Evolutionary conservation across 1,284 basidiomycete species (phyloP).

Genomic region (Agaricales sp.): DNA sequence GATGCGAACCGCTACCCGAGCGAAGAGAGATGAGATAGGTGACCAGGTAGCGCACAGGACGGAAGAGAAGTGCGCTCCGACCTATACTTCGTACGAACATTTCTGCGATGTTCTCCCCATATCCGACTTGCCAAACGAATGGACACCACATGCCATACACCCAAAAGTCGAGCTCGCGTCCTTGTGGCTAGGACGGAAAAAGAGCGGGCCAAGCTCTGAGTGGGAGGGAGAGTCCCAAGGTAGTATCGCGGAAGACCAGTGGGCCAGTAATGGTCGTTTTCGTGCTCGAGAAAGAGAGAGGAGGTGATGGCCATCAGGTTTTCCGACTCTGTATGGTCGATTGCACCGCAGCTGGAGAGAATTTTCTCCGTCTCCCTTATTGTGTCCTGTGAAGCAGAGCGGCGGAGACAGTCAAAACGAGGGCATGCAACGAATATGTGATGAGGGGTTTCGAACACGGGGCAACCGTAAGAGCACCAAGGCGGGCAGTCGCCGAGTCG

Average conservation of each 20-base stretch:
- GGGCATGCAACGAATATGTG: slow-evolving; percentile 10
- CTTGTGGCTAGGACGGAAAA: too few relatives aligned
- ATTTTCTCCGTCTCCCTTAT: not conserved
- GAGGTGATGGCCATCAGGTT: not conserved
- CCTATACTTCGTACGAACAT: too few relatives aligned
- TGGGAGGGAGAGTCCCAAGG: not conserved
- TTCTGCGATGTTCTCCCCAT: too few relatives aligned
- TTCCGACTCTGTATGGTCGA: not conserved
- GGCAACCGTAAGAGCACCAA: slow-evolving; percentile 7
- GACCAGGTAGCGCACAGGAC: too few relatives aligned
- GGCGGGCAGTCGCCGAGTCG: not conserved
- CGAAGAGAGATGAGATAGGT: too few relatives aligned
- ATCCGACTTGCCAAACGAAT: too few relatives aligned
- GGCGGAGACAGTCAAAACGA: not conserved
- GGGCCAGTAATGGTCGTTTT: not conserved
- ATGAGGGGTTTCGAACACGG: slow-evolving; percentile 6
- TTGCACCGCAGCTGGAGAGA: not conserved
- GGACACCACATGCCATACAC: too few relatives aligned
- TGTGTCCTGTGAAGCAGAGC: not conserved
- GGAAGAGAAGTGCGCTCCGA: too few relatives aligned
- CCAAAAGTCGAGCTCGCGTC: too few relatives aligned
- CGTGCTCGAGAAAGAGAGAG: not conserved
- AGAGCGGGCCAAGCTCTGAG: too few relatives aligned
- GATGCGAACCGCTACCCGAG: too few relatives aligned
- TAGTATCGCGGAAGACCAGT: not conserved